Percentiles rank a stretch among this genome's conserved stretches.
Evolutionary conservation across 2,329 filamentous ascomycete genomes (phyloP).

Genomic region (Xylariales sp.): DNA sequence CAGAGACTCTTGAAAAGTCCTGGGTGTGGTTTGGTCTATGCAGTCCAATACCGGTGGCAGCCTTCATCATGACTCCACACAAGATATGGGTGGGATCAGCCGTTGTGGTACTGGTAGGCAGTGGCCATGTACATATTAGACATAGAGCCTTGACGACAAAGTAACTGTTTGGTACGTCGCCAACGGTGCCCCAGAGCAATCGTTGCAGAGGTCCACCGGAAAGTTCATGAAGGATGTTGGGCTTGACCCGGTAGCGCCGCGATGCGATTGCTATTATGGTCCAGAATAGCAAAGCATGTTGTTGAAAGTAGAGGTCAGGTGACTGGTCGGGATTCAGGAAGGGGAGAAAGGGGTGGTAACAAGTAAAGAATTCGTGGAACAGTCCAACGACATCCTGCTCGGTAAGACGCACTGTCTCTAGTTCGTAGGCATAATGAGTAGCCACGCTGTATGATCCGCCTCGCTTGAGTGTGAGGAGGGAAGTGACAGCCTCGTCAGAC

Average conservation of each 20-base stretch:
- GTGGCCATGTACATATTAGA: conserved; percentile 74
- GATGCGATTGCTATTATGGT: conserved; percentile 71
- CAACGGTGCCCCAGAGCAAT: conserved; percentile 72
- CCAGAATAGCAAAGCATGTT: conserved; percentile 83
- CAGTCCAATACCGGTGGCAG: conserved; percentile 76
- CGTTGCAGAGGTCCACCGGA: conserved; percentile 62
- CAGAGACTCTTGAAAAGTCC: conserved; percentile 72
- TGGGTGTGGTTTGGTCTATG: conserved; percentile 78
- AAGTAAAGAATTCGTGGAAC: conserved; percentile 70
- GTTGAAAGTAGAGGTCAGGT: conserved; percentile 70
- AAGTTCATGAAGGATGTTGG: conserved; percentile 61
- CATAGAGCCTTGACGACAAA: conserved; percentile 79
- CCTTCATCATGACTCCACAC: conserved; percentile 81
- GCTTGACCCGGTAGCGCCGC: conserved; percentile 62
- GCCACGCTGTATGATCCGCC: conserved; percentile 56
- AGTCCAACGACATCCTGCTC: conserved; percentile 59
- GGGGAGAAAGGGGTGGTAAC: conserved; percentile 73
- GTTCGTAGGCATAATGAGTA: conserved; percentile 53
- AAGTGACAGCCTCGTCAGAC: conserved; percentile 64
- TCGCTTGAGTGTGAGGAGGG: conserved; percentile 61
- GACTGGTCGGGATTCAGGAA: conserved; percentile 63
- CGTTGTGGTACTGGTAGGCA: conserved; percentile 76
- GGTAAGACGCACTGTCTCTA: conserved; percentile 60
- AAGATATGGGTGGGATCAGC: conserved; percentile 79
- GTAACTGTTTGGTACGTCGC: conserved; percentile 72